Conservation (phyloP, 202 grass and related monocot species). For the Zizania palustris region DNA sequence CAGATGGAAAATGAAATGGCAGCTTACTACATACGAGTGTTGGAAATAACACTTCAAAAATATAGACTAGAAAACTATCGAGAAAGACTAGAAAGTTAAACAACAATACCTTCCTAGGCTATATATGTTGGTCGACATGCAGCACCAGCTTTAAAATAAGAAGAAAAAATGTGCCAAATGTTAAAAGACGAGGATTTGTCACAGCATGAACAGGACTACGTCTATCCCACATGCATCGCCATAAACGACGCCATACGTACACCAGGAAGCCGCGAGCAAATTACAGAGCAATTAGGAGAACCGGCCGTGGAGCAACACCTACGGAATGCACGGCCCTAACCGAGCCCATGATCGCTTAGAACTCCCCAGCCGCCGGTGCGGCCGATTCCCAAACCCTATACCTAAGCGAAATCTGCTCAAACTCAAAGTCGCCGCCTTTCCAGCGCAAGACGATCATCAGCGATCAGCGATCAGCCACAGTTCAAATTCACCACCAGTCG, state of each 20-base stretch:
- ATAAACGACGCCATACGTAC: background rate
- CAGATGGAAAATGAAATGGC: slow-evolving; percentile 18
- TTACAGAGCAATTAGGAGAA: background rate
- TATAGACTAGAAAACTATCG: background rate
- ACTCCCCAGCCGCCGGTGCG: background rate
- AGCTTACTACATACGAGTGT: slow-evolving; percentile 3
- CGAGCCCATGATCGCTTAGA: slow-evolving; percentile 12
- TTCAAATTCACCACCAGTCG: too few species aligned
- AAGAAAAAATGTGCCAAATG: too few species aligned
- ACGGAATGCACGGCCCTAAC: background rate
- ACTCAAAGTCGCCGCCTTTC: background rate
- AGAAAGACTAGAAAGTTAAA: background rate
- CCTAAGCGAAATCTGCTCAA: background rate
- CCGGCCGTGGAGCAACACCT: background rate
- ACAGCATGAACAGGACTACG: background rate
- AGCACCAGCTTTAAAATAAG: background rate
- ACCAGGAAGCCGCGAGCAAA: background rate
- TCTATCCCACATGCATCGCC: background rate
- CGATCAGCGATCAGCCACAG: background rate
- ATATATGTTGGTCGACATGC: background rate
- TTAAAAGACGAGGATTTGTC: background rate
- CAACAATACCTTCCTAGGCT: background rate
- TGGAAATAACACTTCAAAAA: background rate
- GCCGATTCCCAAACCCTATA: background rate
- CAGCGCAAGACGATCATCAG: background rate